Conservation (phyloP, 257 asterid genomes). For the Cynanchum wilfordii region DNA sequence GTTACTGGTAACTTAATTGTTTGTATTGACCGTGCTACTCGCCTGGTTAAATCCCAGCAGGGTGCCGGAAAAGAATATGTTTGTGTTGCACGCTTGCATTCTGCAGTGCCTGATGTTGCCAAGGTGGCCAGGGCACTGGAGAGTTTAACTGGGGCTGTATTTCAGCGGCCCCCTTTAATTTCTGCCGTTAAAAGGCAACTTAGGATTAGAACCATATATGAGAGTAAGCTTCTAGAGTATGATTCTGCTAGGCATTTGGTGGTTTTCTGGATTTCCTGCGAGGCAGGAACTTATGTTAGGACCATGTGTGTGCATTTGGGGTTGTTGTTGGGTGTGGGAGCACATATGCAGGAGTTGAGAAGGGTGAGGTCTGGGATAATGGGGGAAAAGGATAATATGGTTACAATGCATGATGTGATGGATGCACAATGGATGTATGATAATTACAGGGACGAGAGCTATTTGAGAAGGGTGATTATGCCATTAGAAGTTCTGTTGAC, state of each 20-base stretch:
- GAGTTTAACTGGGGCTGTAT: constrained; percentile 84
- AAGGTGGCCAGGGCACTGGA: constrained; percentile 84
- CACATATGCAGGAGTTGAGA: constrained; percentile 90
- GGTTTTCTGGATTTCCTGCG: constrained; percentile 94
- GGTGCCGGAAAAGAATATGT: constrained; percentile 97
- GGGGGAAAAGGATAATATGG: constrained; percentile 97
- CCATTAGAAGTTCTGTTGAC: constrained; percentile 84
- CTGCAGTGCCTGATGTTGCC: constrained; percentile 65
- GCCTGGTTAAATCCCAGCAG: constrained; percentile 90
- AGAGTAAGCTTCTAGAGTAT: constrained; percentile 84
- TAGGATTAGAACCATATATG: constrained; percentile 84
- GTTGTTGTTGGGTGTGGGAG: constrained; percentile 82
- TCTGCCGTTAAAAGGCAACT: constrained; percentile 94
- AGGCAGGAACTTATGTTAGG: constrained; percentile 95
- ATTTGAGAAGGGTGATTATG: constrained; percentile 90
- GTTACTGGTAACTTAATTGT: constrained; percentile 92
- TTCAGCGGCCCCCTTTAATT: constrained; percentile 88
- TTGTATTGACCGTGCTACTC: constrained; percentile 88
- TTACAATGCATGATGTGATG: constrained; percentile 93
- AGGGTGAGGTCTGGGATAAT: constrained; percentile 83
- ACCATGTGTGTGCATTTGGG: constrained; percentile 96
- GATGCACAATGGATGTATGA: constrained; percentile 89
- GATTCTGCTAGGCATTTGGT: constrained; percentile 72
- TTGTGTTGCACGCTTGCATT: constrained; percentile 76
- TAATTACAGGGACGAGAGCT: constrained; percentile 73